phyloP scores from a whole-genome alignment of 129 eudicot species.

The Flaveria ramosissima region DNA sequence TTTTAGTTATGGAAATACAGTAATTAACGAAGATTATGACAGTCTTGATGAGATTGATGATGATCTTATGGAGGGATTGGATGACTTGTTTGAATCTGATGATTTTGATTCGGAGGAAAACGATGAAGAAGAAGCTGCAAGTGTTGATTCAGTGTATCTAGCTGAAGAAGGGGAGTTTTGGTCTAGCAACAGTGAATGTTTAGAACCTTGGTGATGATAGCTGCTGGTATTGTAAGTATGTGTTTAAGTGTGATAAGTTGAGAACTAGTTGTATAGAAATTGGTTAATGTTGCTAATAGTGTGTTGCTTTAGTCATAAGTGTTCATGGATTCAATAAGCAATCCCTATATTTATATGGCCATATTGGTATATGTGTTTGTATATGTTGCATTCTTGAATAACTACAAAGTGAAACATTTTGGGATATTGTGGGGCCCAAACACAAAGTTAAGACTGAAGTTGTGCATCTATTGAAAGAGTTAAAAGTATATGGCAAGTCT shows the following conservation, averaged over 20 bases:
- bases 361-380: neutral
- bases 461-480: neutral
- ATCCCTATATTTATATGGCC: no score
- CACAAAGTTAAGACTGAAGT: slow-evolving; percentile 1
- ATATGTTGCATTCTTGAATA: neutral
- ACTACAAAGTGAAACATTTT: neutral
- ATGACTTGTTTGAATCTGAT: slow-evolving; percentile 58
- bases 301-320: neutral
- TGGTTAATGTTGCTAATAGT: neutral
- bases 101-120: slow-evolving; percentile 42
- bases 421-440: neutral
- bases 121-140: slow-evolving; percentile 47
- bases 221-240: neutral
- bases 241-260: neutral
- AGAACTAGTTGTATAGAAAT: neutral
- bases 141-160: slow-evolving; percentile 19
- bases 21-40: slow-evolving; percentile 36
- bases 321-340: neutral
- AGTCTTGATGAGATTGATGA: slow-evolving; percentile 44
- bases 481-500: neutral
- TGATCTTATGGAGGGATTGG: slow-evolving; percentile 54
- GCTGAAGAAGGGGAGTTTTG: slow-evolving; percentile 51
- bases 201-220: slow-evolving; percentile 64
- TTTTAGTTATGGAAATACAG: slow-evolving; percentile 18
- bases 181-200: slow-evolving; percentile 42